These are phyloP conservation scores for Barbatosphaeria neglecta DNA, from an alignment of 495 filamentous ascomycete genomes.

Conservation along the genomic window DNA sequence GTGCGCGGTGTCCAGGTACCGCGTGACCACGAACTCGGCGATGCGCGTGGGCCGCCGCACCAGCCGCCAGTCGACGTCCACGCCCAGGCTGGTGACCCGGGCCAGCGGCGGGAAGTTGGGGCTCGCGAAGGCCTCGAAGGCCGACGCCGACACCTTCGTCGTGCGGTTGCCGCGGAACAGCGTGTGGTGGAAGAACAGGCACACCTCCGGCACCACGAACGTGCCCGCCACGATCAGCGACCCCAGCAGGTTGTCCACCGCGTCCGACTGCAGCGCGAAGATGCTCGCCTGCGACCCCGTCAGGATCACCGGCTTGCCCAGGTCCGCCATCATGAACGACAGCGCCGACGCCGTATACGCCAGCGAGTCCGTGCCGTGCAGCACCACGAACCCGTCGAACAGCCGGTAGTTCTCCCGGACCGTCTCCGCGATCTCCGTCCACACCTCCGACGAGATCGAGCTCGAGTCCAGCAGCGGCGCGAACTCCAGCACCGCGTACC, in stretches of 20 bases:
- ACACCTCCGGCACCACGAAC: constrained; percentile 93
- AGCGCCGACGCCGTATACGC: constrained; percentile 87
- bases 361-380: constrained; percentile 93
- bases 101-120: constrained; percentile 78
- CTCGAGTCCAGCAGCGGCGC: constrained; percentile 78
- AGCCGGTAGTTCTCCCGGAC: constrained; percentile 70
- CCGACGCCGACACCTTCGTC: constrained; percentile 79
- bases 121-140: constrained; percentile 77
- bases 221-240: constrained; percentile 90
- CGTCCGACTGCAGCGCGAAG: constrained; percentile 84
- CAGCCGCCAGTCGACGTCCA: constrained; percentile 73
- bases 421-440: constrained; percentile 71
- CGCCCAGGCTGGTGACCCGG: constrained; percentile 65
- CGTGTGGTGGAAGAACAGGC: constrained; percentile 87
- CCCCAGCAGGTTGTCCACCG: constrained; percentile 88
- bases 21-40: constrained; percentile 64
- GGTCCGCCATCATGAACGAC: constrained; percentile 86
- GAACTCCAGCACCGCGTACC: constrained; percentile 83
- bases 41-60: constrained; percentile 65
- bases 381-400: constrained; percentile 88
- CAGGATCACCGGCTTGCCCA: constrained; percentile 85
- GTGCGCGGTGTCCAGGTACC: constrained; percentile 70
- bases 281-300: constrained; percentile 91
- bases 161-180: constrained; percentile 86
- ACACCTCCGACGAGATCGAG: constrained; percentile 82